These are phyloP conservation scores for Linum tenue DNA, from an alignment of 345 rosid species.

Conservation along the genomic window DNA sequence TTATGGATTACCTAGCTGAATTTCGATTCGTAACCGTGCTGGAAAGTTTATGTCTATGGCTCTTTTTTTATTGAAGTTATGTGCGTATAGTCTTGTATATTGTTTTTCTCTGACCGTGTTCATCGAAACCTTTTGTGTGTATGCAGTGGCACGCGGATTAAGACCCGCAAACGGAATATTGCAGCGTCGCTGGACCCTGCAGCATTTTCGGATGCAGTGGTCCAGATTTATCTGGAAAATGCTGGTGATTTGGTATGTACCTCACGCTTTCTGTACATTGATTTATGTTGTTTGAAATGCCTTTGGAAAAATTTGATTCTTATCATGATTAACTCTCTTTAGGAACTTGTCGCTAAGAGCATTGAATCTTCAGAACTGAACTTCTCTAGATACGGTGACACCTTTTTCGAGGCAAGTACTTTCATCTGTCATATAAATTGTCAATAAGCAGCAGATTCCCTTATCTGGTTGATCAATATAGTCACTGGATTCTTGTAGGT, in stretches of 20 bases:
- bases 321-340: neutral
- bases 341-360: conserved; percentile 89
- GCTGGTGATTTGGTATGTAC: conserved; percentile 87
- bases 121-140: neutral
- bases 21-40: neutral
- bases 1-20: neutral
- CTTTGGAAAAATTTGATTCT: neutral
- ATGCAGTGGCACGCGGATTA: conserved; percentile 98
- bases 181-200: conserved; percentile 98
- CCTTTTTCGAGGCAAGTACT: conserved; percentile 57
- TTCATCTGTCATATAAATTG: conserved; percentile 3
- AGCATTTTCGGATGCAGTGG: conserved; percentile 93
- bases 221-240: conserved; percentile 90
- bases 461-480: too few relatives aligned
- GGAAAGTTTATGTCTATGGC: neutral
- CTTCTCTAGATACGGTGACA: conserved; percentile 93
- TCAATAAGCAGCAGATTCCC: neutral
- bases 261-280: neutral
- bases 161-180: conserved; percentile 99
- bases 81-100: neutral
- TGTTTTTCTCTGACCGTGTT: neutral
- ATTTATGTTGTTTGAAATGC: neutral
- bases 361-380: conserved; percentile 81
- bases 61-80: neutral
- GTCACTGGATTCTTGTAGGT: conserved; percentile 33